phyloP scores from a whole-genome alignment of 495 filamentous ascomycete species.

The Aspergillus leporis region DNA sequence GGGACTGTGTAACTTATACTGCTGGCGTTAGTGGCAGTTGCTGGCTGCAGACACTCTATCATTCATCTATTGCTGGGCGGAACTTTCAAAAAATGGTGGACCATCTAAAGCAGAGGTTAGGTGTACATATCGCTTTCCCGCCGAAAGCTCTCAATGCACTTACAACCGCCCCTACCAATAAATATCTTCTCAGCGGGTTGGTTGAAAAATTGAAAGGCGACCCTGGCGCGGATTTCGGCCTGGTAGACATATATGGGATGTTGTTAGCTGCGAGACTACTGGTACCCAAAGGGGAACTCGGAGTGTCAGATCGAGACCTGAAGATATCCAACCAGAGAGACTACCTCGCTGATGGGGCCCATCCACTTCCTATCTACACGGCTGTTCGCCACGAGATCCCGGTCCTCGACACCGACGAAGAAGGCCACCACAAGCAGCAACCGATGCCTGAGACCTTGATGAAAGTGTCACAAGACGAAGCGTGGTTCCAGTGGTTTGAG shows the following conservation, averaged over 20 bases:
- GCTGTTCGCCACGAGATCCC: conserved; percentile 97
- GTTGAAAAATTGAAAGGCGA: conserved; percentile 89
- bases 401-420: conserved; percentile 42
- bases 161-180: conserved; percentile 84
- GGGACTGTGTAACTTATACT: conserved; percentile 91
- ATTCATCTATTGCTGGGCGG: conserved; percentile 73
- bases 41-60: conserved; percentile 89
- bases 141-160: conserved; percentile 75
- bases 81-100: conserved; percentile 68
- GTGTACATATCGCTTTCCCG: conserved; percentile 88
- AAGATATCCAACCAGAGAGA: conserved; percentile 82
- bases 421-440: conserved; percentile 19
- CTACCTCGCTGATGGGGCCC: conserved; percentile 70
- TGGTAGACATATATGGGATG: conserved; percentile 91
- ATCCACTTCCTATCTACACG: conserved; percentile 92
- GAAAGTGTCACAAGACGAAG: conserved; percentile 65
- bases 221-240: conserved; percentile 75
- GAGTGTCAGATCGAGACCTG: conserved; percentile 71
- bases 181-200: conserved; percentile 81
- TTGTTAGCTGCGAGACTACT: conserved; percentile 80
- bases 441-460: conserved; percentile 51
- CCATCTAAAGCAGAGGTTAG: conserved; percentile 82
- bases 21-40: conserved; percentile 94
- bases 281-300: conserved; percentile 81
- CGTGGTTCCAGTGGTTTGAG: conserved; percentile 99